Conservation (phyloP, 495 filamentous ascomycete species). For the Penicillium samsonianum region DNA sequence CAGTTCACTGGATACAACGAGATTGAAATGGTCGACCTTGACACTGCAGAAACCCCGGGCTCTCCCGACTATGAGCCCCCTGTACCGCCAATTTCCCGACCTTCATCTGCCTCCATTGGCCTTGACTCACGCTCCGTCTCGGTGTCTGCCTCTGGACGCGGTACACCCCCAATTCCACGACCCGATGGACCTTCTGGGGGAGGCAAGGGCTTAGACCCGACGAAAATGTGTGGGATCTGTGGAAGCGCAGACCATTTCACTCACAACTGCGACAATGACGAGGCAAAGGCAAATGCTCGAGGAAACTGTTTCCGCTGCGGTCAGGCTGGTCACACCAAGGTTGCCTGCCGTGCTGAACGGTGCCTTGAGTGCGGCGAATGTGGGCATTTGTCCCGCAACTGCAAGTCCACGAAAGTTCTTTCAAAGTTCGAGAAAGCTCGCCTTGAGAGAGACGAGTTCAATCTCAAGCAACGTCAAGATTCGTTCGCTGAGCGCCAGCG, state of each 20-base stretch:
- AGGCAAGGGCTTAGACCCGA: conserved; percentile 45
- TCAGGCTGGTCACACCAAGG: conserved; percentile 39
- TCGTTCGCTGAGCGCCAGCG: conserved; percentile 41
- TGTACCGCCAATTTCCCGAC: conserved; percentile 25
- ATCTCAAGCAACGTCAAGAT: conserved; percentile 33
- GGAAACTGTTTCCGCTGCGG: conserved; percentile 51
- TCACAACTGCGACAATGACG: conserved; percentile 49
- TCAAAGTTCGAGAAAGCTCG: conserved; percentile 37
- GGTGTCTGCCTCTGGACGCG: conserved; percentile 29
- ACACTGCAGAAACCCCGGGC: conserved; percentile 12
- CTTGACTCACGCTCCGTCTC: conserved; percentile 30
- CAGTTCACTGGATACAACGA: conserved; percentile 50
- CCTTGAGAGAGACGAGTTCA: conserved; percentile 37
- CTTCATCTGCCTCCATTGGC: conserved; percentile 28
- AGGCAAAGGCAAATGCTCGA: conserved; percentile 37
- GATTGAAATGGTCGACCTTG: conserved; percentile 50
- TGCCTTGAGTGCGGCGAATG: conserved; percentile 50
- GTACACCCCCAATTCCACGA: conserved; percentile 26
- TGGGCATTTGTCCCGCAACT: conserved; percentile 42
- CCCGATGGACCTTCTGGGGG: conserved; percentile 49
- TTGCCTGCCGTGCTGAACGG: conserved; percentile 41
- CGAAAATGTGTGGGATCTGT: conserved; percentile 46
- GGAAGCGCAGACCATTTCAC: conserved; percentile 52
- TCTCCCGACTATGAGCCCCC: conserved; percentile 21
- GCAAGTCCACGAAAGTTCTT: conserved; percentile 35